Evolutionary conservation across 164 flowering plant species (phyloP), one percentile per base, ranked within the genome.

Genomic region (Protea cynaroides): DNA sequence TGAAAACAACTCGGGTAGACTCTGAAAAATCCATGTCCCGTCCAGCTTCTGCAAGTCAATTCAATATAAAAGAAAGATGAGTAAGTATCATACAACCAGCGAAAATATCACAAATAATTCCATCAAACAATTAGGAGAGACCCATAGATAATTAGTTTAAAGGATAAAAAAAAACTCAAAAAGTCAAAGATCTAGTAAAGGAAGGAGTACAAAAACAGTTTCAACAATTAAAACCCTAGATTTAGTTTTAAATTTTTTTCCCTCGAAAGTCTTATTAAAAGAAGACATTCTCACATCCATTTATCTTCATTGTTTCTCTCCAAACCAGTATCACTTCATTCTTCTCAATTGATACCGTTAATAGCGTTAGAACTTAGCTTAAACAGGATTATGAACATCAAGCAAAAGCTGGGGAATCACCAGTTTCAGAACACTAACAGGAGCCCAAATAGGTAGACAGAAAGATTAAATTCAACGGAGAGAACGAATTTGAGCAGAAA

Each of bases 21-120:
- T 86, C 91, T 0, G 79, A 61, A 58, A 81, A 74, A 65, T 91
- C 96, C 97, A 91, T 88, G 59, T 74, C 62, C 59, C 68, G 40
- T 25, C 40, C 47, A 72, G 22, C 57, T 43, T 40, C 80, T 71
- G 69, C 46, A 69, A 51, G n/a, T 43, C 10, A 53, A 51, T 25
- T 61, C 51, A 59, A 56, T 64, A 22, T 25, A 21, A 56, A 21
- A 67, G 36, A 25, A 61, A 69, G 17, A 44, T 11, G 17, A 44
- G 8, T 10, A 8, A 36, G 19, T 21, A 67, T 47, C 8, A 4
- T 0, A 66, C n/a, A 36, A 36, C 12, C 21, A 38, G 52, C 2
- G 60, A 25, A 50, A 8, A 4, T 8, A 40, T 40, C 8, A 40
- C 46, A 40, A 15, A 1, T 40, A 49, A 15, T 18, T 15, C 34